Conservation (phyloP, 2,329 filamentous ascomycete genomes). For the Beauveria rudraprayagi region DNA sequence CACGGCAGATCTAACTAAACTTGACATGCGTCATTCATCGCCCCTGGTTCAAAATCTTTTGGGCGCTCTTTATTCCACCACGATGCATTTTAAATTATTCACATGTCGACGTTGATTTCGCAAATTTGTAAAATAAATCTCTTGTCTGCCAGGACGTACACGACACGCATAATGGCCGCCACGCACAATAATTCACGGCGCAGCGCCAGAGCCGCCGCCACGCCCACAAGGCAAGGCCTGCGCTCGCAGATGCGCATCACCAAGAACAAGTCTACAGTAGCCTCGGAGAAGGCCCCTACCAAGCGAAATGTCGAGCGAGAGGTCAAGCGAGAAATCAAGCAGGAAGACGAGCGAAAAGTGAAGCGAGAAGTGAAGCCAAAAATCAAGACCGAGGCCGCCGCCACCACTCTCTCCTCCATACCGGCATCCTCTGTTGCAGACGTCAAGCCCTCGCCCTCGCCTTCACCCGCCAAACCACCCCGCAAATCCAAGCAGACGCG, state of each 20-base stretch:
- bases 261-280: neutral
- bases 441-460: neutral
- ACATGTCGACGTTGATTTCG: neutral
- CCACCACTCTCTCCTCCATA: neutral
- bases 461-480: neutral
- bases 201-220: neutral
- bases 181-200: neutral
- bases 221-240: neutral
- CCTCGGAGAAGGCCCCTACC: neutral
- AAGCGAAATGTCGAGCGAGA: neutral
- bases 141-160: neutral
- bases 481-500: constrained; percentile 1
- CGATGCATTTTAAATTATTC: neutral
- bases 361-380: neutral
- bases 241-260: constrained; percentile 11
- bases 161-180: neutral
- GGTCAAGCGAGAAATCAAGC: neutral
- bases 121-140: neutral
- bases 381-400: neutral
- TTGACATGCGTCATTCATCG: neutral
- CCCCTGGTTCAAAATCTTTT: neutral
- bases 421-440: neutral
- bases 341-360: too few relatives aligned
- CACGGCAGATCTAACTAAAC: neutral
- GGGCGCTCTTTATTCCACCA: neutral